These are phyloP conservation scores for Rehmannia glutinosa DNA, from an alignment of 257 asterid species.

Conservation along the genomic window DNA sequence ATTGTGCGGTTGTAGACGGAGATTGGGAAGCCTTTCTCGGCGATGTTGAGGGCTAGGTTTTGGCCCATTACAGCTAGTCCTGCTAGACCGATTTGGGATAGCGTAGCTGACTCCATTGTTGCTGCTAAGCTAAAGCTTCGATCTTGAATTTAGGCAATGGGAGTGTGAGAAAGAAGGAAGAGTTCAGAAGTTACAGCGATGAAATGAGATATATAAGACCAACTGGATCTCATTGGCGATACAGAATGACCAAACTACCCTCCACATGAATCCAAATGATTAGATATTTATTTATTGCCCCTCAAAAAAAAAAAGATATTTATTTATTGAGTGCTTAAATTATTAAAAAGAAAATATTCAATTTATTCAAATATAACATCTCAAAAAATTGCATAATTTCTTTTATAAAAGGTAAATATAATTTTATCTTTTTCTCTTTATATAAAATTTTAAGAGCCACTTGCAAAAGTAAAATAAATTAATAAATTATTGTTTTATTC, in stretches of 20 bases:
- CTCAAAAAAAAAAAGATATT: too few species aligned
- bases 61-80: conserved; percentile 95
- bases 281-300: too few species aligned
- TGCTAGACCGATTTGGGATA: conserved; percentile 76
- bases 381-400: too few species aligned
- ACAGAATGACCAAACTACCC: conserved; percentile 17
- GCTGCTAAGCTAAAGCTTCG: neutral
- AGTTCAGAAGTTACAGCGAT: neutral
- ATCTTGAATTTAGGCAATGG: neutral
- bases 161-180: neutral
- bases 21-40: conserved; percentile 87
- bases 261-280: neutral
- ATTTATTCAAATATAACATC: too few species aligned
- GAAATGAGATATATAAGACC: neutral
- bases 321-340: too few species aligned
- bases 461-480: too few species aligned
- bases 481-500: too few species aligned
- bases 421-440: too few species aligned
- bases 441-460: too few species aligned
- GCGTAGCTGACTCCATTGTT: conserved; percentile 42
- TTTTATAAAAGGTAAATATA: too few species aligned
- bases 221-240: neutral
- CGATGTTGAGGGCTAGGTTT: conserved; percentile 81
- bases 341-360: too few species aligned
- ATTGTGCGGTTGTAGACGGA: conserved; percentile 79